A percentile compares a stretch with the other conserved stretches of the same genome.
Conservation (phyloP, 306 rosid species). For the Rosa multiflora region DNA sequence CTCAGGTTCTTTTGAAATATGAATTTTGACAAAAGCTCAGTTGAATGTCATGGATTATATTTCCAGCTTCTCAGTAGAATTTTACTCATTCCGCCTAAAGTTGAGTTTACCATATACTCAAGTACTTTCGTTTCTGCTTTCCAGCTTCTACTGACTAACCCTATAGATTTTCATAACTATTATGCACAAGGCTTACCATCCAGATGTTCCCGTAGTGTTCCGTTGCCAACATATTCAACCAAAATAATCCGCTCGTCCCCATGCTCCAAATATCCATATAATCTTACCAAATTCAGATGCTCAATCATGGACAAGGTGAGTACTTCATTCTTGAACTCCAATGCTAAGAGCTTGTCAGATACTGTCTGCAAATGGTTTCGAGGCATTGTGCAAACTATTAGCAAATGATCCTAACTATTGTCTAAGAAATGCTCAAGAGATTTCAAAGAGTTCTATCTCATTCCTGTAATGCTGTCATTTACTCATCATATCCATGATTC, state of each 20-base stretch:
- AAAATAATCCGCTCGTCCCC: conserved; percentile 73
- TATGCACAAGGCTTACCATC: conserved; percentile 59
- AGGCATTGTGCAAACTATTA: conserved; percentile 25
- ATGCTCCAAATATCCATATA: conserved; percentile 79
- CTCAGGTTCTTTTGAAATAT: background rate
- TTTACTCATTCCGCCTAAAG: background rate
- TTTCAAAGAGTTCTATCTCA: background rate
- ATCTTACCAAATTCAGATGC: conserved; percentile 81
- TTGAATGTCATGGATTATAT: background rate
- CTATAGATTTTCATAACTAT: background rate
- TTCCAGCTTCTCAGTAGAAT: conserved; percentile 1
- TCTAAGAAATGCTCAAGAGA: background rate
- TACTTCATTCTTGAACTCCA: conserved; percentile 89
- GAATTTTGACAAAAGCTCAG: background rate
- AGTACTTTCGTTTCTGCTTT: background rate
- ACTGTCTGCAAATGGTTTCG: conserved; percentile 46
- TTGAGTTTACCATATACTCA: background rate
- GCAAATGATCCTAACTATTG: background rate
- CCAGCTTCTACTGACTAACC: background rate
- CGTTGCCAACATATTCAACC: conserved; percentile 76
- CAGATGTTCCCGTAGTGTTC: conserved; percentile 85
- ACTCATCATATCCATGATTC: background rate
- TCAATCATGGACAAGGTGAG: conserved; percentile 73
- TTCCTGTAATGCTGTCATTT: conserved; percentile 3
- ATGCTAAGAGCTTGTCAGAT: conserved; percentile 39